Evolutionary conservation across 2,329 filamentous ascomycete genomes (phyloP).

Genomic region (Fusarium tricinctum): DNA sequence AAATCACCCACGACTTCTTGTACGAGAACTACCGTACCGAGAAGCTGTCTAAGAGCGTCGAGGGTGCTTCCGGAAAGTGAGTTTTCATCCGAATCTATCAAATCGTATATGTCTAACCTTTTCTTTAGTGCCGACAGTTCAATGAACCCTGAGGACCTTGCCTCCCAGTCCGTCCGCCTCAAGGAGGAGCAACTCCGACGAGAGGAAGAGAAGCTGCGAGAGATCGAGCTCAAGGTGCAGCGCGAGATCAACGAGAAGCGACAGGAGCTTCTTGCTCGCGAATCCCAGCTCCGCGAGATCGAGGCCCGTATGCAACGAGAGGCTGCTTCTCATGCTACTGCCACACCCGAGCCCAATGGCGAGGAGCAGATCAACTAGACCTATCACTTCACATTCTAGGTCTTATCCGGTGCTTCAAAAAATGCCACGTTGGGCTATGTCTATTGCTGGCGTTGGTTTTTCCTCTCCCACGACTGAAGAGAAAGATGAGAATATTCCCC

Average conservation of each 20-base stretch:
- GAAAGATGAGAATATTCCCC: constrained; percentile 61
- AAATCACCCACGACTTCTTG: constrained; percentile 99
- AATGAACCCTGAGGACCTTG: constrained; percentile 98
- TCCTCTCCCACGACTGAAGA: constrained; percentile 59
- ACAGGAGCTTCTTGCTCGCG: constrained; percentile 95
- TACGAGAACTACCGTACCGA: constrained; percentile 99
- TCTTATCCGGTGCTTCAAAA: constrained; percentile 53
- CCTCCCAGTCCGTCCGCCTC: constrained; percentile 95
- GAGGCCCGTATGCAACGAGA: constrained; percentile 97
- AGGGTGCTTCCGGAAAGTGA: constrained; percentile 88
- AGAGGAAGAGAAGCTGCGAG: constrained; percentile 99
- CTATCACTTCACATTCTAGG: constrained; percentile 48
- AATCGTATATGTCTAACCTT: constrained; percentile 50
- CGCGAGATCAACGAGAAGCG: constrained; percentile 99
- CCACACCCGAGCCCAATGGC: constrained; percentile 66
- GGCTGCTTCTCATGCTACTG: constrained; percentile 67
- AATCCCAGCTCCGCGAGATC: constrained; percentile 98
- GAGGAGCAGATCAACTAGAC: constrained; percentile 65
- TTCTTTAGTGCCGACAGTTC: constrained; percentile 73
- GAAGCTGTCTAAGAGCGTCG: constrained; percentile 99
- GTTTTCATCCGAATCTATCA: constrained; percentile 59
- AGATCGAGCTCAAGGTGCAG: constrained; percentile 99
- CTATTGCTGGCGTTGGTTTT: constrained; percentile 65
- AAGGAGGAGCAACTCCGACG: constrained; percentile 99
- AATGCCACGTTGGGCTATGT: constrained; percentile 62